Evolutionary conservation across 208 protist genomes (phyloP).

Genomic region (Crithidia thermophila): DNA sequence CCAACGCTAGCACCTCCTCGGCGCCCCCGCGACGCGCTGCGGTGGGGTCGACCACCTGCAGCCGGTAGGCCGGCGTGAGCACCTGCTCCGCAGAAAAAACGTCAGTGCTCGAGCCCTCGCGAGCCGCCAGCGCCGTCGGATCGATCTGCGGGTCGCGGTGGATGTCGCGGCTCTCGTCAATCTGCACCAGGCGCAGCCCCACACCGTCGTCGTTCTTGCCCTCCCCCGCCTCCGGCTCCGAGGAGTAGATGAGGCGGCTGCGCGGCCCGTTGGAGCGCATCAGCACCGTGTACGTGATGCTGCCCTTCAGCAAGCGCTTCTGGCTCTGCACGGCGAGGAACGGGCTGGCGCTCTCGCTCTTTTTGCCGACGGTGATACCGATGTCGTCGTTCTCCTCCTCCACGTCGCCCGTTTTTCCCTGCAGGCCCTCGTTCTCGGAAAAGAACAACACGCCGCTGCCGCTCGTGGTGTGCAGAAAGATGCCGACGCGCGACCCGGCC

Average conservation of each 20-base stretch:
- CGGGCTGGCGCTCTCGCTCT: constrained; percentile 70
- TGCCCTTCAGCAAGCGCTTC: constrained; percentile 76
- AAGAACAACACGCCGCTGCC: constrained; percentile 83
- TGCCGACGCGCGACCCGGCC: constrained; percentile 55
- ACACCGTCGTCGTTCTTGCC: constrained; percentile 19
- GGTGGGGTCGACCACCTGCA: constrained; percentile 11
- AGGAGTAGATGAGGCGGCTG: constrained; percentile 68
- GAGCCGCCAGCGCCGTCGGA: not conserved
- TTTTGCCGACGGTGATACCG: constrained; percentile 89
- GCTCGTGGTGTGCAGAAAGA: constrained; percentile 89
- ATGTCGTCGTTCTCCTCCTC: constrained; percentile 86
- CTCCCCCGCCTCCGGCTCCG: constrained; percentile 14
- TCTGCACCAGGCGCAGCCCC: constrained; percentile 20
- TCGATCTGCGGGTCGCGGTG: constrained; percentile 5
- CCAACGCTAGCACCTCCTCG: constrained; percentile 21
- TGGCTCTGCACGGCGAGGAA: constrained; percentile 79
- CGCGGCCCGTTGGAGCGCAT: constrained; percentile 53
- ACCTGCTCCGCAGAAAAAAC: constrained; percentile 12
- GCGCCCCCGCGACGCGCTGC: not conserved
- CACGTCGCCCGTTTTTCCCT: constrained; percentile 63
- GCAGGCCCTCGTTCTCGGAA: constrained; percentile 80
- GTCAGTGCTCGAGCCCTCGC: not conserved
- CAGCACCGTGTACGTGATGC: constrained; percentile 80
- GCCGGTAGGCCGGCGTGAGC: not conserved
- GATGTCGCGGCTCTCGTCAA: not conserved